These are phyloP conservation scores for Mortierella sp. DNA, from an alignment of 371 early-diverging fungal species.

Conservation along the genomic window DNA sequence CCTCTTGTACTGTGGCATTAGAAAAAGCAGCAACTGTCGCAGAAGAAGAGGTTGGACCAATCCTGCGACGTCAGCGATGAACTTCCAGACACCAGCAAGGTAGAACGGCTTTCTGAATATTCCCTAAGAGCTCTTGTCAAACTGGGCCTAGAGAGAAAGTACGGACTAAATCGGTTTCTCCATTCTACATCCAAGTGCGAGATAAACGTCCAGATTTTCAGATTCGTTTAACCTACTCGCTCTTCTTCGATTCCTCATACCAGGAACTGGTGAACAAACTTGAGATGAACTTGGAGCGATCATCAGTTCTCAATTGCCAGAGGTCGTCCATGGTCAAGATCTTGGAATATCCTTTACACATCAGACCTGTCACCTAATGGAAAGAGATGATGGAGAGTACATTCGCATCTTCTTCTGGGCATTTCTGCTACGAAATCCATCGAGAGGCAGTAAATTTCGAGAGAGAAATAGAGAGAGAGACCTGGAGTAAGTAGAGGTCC, in stretches of 20 bases:
- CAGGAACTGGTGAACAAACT: slow-evolving; percentile 74
- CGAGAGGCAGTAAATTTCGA: no score
- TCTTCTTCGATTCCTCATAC: slow-evolving; percentile 70
- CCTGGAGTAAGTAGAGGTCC: no score
- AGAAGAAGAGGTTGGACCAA: slow-evolving; percentile 91
- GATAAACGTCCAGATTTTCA: no score
- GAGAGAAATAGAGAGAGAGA: no score
- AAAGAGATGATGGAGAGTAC: slow-evolving; percentile 88
- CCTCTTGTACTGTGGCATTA: slow-evolving; percentile 66
- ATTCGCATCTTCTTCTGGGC: slow-evolving; percentile 86
- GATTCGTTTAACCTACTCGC: slow-evolving; percentile 67
- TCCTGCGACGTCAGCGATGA: slow-evolving; percentile 78
- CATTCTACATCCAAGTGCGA: no score
- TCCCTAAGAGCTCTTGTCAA: slow-evolving; percentile 70
- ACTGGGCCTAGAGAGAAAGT: slow-evolving; percentile 76
- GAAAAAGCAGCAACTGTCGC: slow-evolving; percentile 79
- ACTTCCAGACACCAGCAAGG: slow-evolving; percentile 82
- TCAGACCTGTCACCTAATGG: slow-evolving; percentile 91
- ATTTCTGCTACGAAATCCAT: slow-evolving; percentile 40
- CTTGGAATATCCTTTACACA: slow-evolving; percentile 83
- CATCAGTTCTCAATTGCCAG: slow-evolving; percentile 74
- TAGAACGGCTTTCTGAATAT: slow-evolving; percentile 77
- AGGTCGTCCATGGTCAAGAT: slow-evolving; percentile 83
- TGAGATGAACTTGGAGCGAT: slow-evolving; percentile 74
- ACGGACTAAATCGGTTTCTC: no score